Percentiles rank a stretch among this genome's conserved stretches.
phyloP scores from a whole-genome alignment of 83 land plant species.

The Picea engelmannii region DNA sequence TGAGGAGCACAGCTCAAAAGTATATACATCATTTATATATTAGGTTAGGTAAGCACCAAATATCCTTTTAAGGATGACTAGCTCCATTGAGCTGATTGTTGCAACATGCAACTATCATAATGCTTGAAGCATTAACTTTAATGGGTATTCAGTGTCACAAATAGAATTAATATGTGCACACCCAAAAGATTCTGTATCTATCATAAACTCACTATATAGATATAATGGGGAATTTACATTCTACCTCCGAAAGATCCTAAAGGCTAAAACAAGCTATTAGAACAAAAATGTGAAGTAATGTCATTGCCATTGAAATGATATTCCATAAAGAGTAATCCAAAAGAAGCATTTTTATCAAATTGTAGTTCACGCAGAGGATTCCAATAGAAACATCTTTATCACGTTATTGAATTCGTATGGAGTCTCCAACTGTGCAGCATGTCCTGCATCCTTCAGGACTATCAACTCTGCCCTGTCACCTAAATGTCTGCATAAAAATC shows the following conservation, averaged over 20 bases:
- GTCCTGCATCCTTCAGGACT: conserved; percentile 40
- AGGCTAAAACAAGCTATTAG: no score
- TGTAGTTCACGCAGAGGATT: not conserved
- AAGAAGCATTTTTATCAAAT: conserved; percentile 23
- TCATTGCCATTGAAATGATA: not conserved
- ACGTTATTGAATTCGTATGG: conserved; percentile 26
- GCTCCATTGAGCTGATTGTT: no score
- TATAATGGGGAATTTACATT: not conserved
- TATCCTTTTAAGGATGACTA: no score
- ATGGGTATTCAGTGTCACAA: no score
- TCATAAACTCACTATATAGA: no score
- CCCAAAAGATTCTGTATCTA: no score
- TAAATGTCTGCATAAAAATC: conserved; percentile 37
- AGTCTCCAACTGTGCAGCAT: conserved; percentile 38
- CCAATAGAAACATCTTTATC: conserved; percentile 26
- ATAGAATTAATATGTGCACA: no score
- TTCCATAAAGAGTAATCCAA: not conserved
- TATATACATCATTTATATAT: no score
- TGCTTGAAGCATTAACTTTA: no score
- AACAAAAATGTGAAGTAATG: not conserved
- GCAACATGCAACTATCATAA: no score
- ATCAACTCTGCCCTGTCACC: conserved; percentile 35
- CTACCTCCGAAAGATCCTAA: not conserved
- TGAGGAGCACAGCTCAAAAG: no score
- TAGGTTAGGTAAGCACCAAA: no score